Evolutionary conservation across 306 rosid species (phyloP).

Genomic region (Coriaria nepalensis): DNA sequence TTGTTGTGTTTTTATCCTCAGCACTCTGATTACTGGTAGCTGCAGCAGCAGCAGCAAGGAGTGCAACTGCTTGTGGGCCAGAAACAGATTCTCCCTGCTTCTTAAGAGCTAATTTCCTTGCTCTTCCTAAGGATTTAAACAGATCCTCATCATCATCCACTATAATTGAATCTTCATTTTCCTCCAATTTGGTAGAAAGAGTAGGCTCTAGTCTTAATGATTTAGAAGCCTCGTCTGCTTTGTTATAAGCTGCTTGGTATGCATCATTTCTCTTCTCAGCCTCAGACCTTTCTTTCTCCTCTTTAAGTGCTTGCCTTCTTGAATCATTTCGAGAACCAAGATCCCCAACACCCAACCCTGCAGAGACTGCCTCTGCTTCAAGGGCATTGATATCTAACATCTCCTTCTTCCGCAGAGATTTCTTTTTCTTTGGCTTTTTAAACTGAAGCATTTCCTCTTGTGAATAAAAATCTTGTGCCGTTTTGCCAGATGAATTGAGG

Average conservation of each 20-base stretch:
- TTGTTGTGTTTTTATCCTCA: slow-evolving; percentile 32
- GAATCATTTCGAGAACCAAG: slow-evolving; percentile 77
- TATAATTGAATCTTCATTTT: slow-evolving; percentile 40
- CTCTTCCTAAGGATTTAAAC: slow-evolving; percentile 66
- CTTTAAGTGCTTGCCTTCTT: slow-evolving; percentile 50
- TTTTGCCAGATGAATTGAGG: slow-evolving; percentile 52
- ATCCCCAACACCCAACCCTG: slow-evolving; percentile 84
- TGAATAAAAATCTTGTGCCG: slow-evolving; percentile 65
- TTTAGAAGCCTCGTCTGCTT: slow-evolving; percentile 86
- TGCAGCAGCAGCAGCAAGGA: slow-evolving; percentile 44
- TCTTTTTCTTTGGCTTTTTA: slow-evolving; percentile 91
- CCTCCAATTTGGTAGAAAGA: slow-evolving; percentile 33
- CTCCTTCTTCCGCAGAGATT: slow-evolving; percentile 80
- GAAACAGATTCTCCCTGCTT: slow-evolving; percentile 42
- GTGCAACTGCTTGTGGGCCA: slow-evolving; percentile 69
- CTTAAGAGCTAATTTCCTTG: slow-evolving; percentile 65
- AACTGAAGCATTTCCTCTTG: slow-evolving; percentile 78
- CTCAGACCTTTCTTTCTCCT: slow-evolving; percentile 62
- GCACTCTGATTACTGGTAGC: slow-evolving; percentile 31
- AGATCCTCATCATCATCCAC: slow-evolving; percentile 87
- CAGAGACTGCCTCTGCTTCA: slow-evolving; percentile 85
- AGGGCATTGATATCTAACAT: slow-evolving; percentile 84
- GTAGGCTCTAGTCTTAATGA: slow-evolving; percentile 53
- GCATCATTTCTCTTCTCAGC: slow-evolving; percentile 71
- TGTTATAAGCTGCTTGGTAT: slow-evolving; percentile 72